Percentiles rank a stretch among this genome's conserved stretches.
phyloP scores from a whole-genome alignment of 257 asterid species.

The Petunia secreta region DNA sequence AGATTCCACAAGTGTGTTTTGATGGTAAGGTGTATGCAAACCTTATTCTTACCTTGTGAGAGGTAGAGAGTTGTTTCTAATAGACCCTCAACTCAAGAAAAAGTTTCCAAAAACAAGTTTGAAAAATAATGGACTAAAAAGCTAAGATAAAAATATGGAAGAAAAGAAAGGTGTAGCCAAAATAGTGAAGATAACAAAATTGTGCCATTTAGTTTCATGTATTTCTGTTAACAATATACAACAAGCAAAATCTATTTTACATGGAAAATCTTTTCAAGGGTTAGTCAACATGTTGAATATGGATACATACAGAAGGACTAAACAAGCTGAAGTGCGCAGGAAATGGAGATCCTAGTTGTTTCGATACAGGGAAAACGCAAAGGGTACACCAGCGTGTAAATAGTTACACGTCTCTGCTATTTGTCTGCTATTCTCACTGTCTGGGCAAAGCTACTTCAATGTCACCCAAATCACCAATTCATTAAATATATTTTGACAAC shows the following conservation, averaged over 20 bases:
- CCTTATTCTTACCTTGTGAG: no score
- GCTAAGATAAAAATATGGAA: no score
- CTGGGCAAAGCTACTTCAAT: not conserved
- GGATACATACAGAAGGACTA: not conserved
- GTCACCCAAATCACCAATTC: slow-evolving; percentile 21
- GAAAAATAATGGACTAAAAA: no score
- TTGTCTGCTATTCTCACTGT: not conserved
- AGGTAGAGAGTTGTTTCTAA: no score
- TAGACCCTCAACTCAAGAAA: no score
- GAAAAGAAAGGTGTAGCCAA: no score
- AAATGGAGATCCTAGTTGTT: no score
- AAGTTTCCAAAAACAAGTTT: no score
- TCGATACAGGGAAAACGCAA: not conserved
- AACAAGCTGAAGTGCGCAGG: not conserved
- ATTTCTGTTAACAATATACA: not conserved
- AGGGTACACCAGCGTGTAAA: not conserved
- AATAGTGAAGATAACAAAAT: no score
- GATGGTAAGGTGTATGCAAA: no score
- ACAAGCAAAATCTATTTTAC: not conserved
- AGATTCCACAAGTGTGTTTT: no score
- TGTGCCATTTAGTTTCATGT: not conserved
- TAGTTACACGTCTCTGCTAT: not conserved
- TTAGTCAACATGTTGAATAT: not conserved
- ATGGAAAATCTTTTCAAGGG: not conserved
- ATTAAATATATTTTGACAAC: slow-evolving; percentile 2